A percentile compares a stretch with the other conserved stretches of the same genome.
These are phyloP conservation scores for Cydonia oblonga DNA, from an alignment of 331 rosid genomes.

Conservation along the genomic window DNA sequence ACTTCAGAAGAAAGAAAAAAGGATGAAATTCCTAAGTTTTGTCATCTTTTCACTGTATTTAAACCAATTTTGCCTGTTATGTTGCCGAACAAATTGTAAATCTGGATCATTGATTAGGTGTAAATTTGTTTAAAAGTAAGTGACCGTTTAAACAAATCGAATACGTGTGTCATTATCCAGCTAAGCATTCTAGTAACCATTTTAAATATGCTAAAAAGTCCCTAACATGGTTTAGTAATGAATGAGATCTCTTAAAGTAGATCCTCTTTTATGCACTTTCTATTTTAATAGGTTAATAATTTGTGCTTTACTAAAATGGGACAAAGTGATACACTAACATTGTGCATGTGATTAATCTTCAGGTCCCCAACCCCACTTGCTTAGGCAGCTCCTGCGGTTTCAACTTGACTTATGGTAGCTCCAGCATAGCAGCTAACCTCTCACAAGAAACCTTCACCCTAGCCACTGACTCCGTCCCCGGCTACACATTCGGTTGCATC, in stretches of 20 bases:
- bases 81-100: background rate
- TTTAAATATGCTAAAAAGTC: background rate
- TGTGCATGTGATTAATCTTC: conserved; percentile 14
- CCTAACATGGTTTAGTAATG: background rate
- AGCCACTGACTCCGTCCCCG: conserved; percentile 51
- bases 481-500: conserved; percentile 78
- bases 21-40: no score
- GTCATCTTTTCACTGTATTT: background rate
- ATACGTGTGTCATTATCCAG: background rate
- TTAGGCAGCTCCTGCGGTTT: conserved; percentile 50
- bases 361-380: conserved; percentile 89
- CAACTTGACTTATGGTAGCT: conserved; percentile 77
- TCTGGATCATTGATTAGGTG: background rate
- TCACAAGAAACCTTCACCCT: conserved; percentile 59
- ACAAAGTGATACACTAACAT: background rate
- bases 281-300: background rate
- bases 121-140: background rate
- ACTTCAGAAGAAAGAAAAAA: background rate
- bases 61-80: background rate
- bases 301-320: background rate
- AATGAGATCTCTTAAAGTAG: background rate
- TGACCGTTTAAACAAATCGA: background rate
- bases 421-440: conserved; percentile 55
- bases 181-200: background rate
- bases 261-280: background rate